Percentiles rank a stretch among this genome's conserved stretches.
phyloP scores from a whole-genome alignment of 2,329 filamentous ascomycete genomes.

The Phyllosticta paracitricarpa region DNA sequence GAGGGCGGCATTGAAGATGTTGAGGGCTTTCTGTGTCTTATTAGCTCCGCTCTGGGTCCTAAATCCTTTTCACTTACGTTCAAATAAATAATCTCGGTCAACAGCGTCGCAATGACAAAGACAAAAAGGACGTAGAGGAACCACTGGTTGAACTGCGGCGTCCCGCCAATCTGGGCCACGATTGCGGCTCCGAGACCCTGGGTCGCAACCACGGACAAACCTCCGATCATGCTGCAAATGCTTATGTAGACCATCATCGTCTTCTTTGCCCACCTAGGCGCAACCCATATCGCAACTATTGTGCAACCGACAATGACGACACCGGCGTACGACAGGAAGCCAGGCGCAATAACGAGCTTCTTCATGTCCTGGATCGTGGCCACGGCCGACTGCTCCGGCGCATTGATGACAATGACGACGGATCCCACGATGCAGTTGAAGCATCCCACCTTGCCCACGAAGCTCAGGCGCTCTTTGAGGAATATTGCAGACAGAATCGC shows the following conservation, averaged over 20 bases:
- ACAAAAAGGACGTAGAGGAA: constrained; percentile 87
- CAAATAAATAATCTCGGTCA: constrained; percentile 90
- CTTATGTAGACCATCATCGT: constrained; percentile 96
- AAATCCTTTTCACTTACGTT: constrained; percentile 56
- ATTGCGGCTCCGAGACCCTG: constrained; percentile 89
- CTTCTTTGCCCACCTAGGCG: constrained; percentile 84
- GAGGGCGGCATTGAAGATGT: constrained; percentile 90
- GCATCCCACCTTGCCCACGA: constrained; percentile 92
- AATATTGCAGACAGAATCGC: constrained; percentile 89
- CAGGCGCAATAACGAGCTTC: constrained; percentile 71
- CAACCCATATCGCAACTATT: constrained; percentile 69
- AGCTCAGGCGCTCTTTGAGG: constrained; percentile 86
- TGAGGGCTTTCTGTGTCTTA: constrained; percentile 79
- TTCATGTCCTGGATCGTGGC: constrained; percentile 88
- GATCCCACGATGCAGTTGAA: constrained; percentile 92
- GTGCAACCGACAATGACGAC: constrained; percentile 65
- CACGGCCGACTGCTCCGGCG: constrained; percentile 75
- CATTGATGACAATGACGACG: constrained; percentile 89
- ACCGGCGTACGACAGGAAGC: constrained; percentile 76
- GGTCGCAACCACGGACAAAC: constrained; percentile 86
- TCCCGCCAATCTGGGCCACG: constrained; percentile 71
- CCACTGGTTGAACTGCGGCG: constrained; percentile 92
- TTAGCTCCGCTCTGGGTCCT: constrained; percentile 21
- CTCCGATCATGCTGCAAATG: constrained; percentile 91
- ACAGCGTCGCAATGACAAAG: constrained; percentile 77